Evolutionary conservation across 805 yeast genomes (phyloP).

Genomic region (Kurtzmaniella cleridarum): DNA sequence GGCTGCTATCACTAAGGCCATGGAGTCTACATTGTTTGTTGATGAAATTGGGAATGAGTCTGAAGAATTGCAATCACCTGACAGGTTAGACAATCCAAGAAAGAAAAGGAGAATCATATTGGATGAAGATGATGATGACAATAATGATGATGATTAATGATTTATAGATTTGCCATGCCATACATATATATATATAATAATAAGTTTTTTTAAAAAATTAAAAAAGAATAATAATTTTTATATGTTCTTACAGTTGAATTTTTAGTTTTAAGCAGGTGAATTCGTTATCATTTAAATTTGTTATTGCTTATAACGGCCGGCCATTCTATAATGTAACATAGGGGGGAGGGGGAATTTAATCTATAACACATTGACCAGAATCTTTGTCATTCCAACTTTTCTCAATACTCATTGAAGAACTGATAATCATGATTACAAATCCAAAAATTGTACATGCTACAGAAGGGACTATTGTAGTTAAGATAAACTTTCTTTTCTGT

Average conservation of each 20-base stretch:
- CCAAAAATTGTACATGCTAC: slow-evolving; percentile 68
- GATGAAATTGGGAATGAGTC: slow-evolving; percentile 7
- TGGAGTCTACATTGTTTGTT: slow-evolving; percentile 10
- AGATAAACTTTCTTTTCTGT: slow-evolving; percentile 23
- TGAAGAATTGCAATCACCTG: slow-evolving; percentile 1
- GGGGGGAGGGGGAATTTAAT: slow-evolving; percentile 9
- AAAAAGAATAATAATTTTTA: not conserved
- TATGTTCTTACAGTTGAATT: not conserved
- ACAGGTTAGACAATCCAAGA: slow-evolving; percentile 8
- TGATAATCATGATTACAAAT: slow-evolving; percentile 65
- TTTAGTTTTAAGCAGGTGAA: not conserved
- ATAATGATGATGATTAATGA: slow-evolving; percentile 19
- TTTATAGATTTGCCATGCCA: not conserved
- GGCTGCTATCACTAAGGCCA: slow-evolving; percentile 11
- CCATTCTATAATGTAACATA: not conserved
- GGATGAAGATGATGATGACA: slow-evolving; percentile 24
- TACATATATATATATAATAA: not conserved
- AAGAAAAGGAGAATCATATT: slow-evolving; percentile 20
- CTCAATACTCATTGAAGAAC: slow-evolving; percentile 69
- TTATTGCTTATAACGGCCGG: slow-evolving; percentile 1
- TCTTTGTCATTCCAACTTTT: slow-evolving; percentile 33
- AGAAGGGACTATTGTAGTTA: slow-evolving; percentile 48
- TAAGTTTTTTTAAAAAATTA: not conserved
- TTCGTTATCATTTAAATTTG: not conserved
- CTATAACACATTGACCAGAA: slow-evolving; percentile 47